Evolutionary conservation across 352 stramenopile genomes (phyloP).

Genomic region (Thalassiosira hispida): DNA sequence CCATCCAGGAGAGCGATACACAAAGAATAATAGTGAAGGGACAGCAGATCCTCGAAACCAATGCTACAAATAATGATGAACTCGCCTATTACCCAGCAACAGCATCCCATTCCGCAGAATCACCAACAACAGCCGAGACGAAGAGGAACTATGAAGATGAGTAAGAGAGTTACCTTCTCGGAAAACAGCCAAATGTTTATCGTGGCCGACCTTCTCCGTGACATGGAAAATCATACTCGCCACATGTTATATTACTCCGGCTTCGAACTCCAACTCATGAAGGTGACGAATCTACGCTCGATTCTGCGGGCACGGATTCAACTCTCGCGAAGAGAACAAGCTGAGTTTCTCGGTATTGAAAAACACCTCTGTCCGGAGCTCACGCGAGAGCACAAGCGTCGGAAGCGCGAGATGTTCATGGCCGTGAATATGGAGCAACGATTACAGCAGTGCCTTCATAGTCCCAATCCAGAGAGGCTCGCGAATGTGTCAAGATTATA

Average conservation of each 20-base stretch:
- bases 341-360: constrained; percentile 7
- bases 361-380: constrained; percentile 1
- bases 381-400: background rate
- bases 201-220: background rate
- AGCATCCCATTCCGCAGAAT: background rate
- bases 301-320: background rate
- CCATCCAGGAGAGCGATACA: too few relatives aligned
- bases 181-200: constrained; percentile 23
- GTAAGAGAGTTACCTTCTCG: constrained; percentile 9
- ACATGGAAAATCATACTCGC: background rate
- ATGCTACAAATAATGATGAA: too few relatives aligned
- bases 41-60: too few relatives aligned
- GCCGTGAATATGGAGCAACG: constrained; percentile 10
- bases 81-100: too few relatives aligned
- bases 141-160: too few relatives aligned
- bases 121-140: background rate
- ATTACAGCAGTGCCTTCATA: background rate
- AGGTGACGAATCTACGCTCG: background rate
- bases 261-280: background rate
- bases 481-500: background rate
- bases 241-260: background rate
- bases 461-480: constrained; percentile 1
- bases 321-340: background rate
- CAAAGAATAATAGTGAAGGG: too few relatives aligned
- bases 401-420: constrained; percentile 1